A percentile compares a stretch with the other conserved stretches of the same genome.
phyloP scores from a whole-genome alignment of 2,329 filamentous ascomycete genomes.

The Decorospora gaudefroyi region DNA sequence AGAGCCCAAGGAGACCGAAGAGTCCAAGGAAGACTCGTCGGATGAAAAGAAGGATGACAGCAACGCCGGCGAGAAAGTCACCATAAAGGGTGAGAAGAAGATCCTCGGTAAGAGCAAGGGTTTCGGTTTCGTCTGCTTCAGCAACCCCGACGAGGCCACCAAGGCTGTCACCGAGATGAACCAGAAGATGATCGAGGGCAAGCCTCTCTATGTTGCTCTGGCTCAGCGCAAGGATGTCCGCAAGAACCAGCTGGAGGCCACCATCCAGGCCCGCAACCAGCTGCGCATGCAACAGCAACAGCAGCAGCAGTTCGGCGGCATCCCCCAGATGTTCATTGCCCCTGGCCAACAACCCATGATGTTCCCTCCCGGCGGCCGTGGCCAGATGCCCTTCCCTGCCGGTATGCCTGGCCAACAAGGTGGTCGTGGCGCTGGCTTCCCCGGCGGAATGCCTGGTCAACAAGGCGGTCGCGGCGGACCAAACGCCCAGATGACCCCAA shows the following conservation, averaged over 20 bases:
- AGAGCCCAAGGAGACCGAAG: constrained; percentile 57
- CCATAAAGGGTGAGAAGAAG: constrained; percentile 64
- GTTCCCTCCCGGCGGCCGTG: constrained; percentile 62
- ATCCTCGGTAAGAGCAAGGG: constrained; percentile 97
- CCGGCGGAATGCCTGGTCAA: constrained; percentile 77
- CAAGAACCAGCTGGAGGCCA: constrained; percentile 98
- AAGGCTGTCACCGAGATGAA: constrained; percentile 99
- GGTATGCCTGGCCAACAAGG: constrained; percentile 71
- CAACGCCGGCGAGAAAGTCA: constrained; percentile 58
- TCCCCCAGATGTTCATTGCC: constrained; percentile 85
- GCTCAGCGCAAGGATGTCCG: constrained; percentile 99
- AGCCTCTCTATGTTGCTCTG: constrained; percentile 96
- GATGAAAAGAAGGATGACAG: constrained; percentile 62
- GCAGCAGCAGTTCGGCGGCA: constrained; percentile 61
- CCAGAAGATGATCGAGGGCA: constrained; percentile 96
- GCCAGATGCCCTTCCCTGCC: constrained; percentile 65
- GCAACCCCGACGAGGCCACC: constrained; percentile 97
- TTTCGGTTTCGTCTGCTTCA: constrained; percentile 99
- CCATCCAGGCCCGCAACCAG: constrained; percentile 98
- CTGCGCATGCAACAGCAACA: constrained; percentile 95
- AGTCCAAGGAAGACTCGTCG: constrained; percentile 63
- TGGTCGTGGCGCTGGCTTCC: constrained; percentile 84
- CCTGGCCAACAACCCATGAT: constrained; percentile 74
- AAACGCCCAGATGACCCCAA: constrained; percentile 74
- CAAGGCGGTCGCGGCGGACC: constrained; percentile 86